phyloP scores from a whole-genome alignment of 495 filamentous ascomycete genomes.

The Amniculicola lignicola region DNA sequence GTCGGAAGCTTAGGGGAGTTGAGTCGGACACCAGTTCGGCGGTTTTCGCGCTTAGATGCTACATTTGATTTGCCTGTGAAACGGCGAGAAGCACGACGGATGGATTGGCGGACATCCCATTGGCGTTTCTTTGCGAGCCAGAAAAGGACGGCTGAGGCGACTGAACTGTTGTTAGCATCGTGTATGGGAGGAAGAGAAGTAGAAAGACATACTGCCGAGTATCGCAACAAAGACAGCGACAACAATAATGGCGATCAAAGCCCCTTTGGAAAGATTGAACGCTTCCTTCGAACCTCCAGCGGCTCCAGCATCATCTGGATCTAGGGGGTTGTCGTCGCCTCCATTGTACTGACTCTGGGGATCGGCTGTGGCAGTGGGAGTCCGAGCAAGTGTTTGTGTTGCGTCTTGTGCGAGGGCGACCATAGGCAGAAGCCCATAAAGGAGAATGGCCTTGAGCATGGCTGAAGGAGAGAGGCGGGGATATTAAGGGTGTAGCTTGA shows the following conservation, averaged over 20 bases:
- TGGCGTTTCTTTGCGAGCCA: conserved; percentile 53
- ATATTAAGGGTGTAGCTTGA: conserved; percentile 15
- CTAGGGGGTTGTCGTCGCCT: conserved; percentile 31
- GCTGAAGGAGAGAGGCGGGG: too few species aligned
- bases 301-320: conserved; percentile 50
- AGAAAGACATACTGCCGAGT: conserved; percentile 41
- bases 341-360: conserved; percentile 24
- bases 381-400: conserved; percentile 8
- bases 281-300: conserved; percentile 50
- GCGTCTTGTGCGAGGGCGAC: conserved; percentile 12
- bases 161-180: conserved; percentile 33
- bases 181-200: not conserved
- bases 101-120: conserved; percentile 50
- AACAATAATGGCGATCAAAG: conserved; percentile 60
- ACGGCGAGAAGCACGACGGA: conserved; percentile 47
- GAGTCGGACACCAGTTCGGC: conserved; percentile 31
- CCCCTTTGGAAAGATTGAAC: conserved; percentile 55
- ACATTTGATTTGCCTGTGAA: conserved; percentile 39
- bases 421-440: conserved; percentile 18
- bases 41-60: conserved; percentile 25
- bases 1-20: conserved; percentile 22
- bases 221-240: conserved; percentile 57
- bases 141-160: conserved; percentile 48
- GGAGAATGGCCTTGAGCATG: conserved; percentile 6
- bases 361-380: conserved; percentile 4